phyloP scores from a whole-genome alignment of 163 green algal species.

The Chlorella variabilis region DNA sequence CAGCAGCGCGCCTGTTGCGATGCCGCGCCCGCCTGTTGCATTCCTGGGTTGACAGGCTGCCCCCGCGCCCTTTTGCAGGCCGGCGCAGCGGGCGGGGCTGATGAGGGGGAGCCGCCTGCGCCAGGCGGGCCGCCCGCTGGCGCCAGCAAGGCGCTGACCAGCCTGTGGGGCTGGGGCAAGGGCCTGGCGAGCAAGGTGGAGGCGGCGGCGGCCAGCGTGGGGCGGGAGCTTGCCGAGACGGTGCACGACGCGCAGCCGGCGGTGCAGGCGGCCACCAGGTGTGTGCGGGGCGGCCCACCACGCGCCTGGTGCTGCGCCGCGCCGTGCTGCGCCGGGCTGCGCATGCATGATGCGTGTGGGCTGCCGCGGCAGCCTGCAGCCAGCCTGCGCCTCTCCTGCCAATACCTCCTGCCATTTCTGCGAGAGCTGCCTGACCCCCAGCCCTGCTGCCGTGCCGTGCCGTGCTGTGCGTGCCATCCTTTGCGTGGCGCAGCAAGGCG shows the following conservation, averaged over 20 bases:
- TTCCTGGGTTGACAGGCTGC: too few relatives aligned
- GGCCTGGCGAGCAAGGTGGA: slow-evolving; percentile 22
- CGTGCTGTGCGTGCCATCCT: too few relatives aligned
- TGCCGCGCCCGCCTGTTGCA: too few relatives aligned
- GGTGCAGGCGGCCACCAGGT: neutral
- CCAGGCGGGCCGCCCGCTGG: too few relatives aligned
- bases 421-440: too few relatives aligned
- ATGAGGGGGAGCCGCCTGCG: too few relatives aligned
- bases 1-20: too few relatives aligned
- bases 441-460: too few relatives aligned
- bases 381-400: neutral
- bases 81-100: too few relatives aligned
- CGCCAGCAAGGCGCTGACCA: slow-evolving; percentile 20
- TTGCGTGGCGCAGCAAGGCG: slow-evolving; percentile 13
- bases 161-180: slow-evolving; percentile 35
- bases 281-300: neutral
- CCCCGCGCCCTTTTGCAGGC: too few relatives aligned
- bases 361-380: too few relatives aligned
- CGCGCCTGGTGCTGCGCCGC: neutral
- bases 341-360: neutral
- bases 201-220: slow-evolving; percentile 4
- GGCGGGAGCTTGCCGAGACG: slow-evolving; percentile 23
- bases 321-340: neutral
- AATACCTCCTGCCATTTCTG: too few relatives aligned
- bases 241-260: slow-evolving; percentile 31